Percentiles rank a stretch among this genome's conserved stretches.
Conservation (phyloP, 1,284 basidiomycete species). For the Sanguinoderma infundibulare region DNA sequence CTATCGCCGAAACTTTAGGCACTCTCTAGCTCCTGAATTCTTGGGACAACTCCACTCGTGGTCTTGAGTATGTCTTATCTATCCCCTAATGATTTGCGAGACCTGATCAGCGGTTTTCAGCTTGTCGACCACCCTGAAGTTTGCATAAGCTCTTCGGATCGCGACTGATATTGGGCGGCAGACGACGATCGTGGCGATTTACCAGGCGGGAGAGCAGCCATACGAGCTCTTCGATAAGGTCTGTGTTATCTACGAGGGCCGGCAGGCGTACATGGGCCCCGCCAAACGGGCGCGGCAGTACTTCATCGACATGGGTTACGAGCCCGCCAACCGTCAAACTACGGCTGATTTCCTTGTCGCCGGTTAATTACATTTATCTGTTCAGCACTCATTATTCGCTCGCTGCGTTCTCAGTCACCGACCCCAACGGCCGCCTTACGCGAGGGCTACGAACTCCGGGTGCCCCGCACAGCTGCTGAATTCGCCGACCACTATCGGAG, state of each 20-base stretch:
- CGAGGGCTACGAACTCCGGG: conserved; percentile 44
- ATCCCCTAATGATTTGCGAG: neutral
- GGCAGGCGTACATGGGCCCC: conserved; percentile 66
- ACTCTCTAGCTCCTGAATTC: conserved; percentile 59
- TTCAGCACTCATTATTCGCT: neutral
- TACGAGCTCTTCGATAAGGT: conserved; percentile 66
- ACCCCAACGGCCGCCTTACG: conserved; percentile 51
- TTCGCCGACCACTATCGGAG: conserved; percentile 52
- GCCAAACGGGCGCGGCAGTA: conserved; percentile 57
- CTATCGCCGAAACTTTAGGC: conserved; percentile 72
- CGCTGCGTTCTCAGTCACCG: conserved; percentile 45
- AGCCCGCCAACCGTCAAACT: conserved; percentile 57
- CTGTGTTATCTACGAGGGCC: conserved; percentile 64
- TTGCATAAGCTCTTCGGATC: conserved; percentile 57
- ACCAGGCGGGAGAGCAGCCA: conserved; percentile 60
- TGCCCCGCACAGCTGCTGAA: conserved; percentile 54
- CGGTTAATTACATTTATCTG: conserved; percentile 24
- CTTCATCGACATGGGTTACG: conserved; percentile 67
- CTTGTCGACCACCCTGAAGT: conserved; percentile 65
- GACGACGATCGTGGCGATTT: conserved; percentile 62
- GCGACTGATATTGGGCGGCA: conserved; percentile 55
- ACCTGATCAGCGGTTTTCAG: conserved; percentile 37
- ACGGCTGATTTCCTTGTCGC: conserved; percentile 64
- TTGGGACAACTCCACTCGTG: conserved; percentile 78
- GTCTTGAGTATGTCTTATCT: conserved; percentile 35